Base-by-base conservation (phyloP, 352 stramenopile species). In the Pythium utonaiense region DNA sequence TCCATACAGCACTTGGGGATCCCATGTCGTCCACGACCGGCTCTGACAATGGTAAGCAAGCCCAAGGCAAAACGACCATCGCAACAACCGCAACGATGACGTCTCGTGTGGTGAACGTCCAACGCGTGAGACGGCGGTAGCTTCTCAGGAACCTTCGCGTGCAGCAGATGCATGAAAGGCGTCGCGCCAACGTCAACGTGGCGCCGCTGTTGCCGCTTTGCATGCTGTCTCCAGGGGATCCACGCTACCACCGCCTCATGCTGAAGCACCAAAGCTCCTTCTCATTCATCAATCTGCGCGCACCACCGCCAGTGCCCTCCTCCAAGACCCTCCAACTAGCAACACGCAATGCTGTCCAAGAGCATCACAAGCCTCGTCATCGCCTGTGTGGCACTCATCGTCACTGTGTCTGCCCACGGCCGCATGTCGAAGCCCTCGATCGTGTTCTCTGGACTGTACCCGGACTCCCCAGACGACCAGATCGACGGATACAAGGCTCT, bases 401-500 rank as follows among this genome's bases (percentile, higher is more conserved):
- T 44, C 36, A 44, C 36, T n/a, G 24, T 16, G 48, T 49, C 44
- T 10, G 60, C 49, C 21, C 60, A 67, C 48, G 61, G 61, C 9
- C 44, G 30, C 41, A 41, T 67, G n/a, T 38, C 45, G 6, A 57
- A 57, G n/a, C 61, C 61, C 4, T 17, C 14, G 22, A 47, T 56
- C 8, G 38, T 25, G 6, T 67, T 67, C 56, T 54, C 48, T 13
- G 52, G 33, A 0, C 33, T 19, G 19, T 54, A 56, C 25, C 53
- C 60, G 12, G 53, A 61, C 34, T 67, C 53, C 13, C 41, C 52
- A 2, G 52, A 52, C 8, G 53, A 55, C 33, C 53, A 47, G 25
- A 60, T 61, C 51, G 60, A 66, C 40, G 53, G 53, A 7, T 57
- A 57, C 52, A 60, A 57, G 47, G 52, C 25, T 19, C 31, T 61